These are phyloP conservation scores for Staphylotrichum tortipilum DNA, from an alignment of 495 filamentous ascomycete genomes.

Conservation along the genomic window DNA sequence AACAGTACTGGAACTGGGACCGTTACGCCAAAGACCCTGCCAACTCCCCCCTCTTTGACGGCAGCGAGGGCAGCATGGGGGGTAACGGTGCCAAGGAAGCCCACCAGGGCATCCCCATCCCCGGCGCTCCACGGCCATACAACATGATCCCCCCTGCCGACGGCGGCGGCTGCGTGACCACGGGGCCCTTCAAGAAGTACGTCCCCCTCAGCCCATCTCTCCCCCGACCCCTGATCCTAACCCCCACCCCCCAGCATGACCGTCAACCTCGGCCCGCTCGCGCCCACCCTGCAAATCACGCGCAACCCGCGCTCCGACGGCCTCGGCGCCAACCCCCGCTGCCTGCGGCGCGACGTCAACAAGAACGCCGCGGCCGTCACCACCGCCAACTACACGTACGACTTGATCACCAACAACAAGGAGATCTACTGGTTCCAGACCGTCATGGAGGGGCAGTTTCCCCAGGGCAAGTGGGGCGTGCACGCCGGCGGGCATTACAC, in stretches of 20 bases:
- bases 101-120: slow-evolving; percentile 15
- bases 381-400: slow-evolving; percentile 14
- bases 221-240: not conserved
- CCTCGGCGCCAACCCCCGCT: slow-evolving; percentile 49
- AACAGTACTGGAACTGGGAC: slow-evolving; percentile 24
- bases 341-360: slow-evolving; percentile 58
- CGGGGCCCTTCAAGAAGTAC: slow-evolving; percentile 48
- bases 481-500: slow-evolving; percentile 58
- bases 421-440: slow-evolving; percentile 45
- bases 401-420: slow-evolving; percentile 36
- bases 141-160: slow-evolving; percentile 35
- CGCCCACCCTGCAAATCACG: slow-evolving; percentile 29
- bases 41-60: slow-evolving; percentile 21
- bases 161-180: slow-evolving; percentile 58
- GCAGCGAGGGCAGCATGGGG: slow-evolving; percentile 22
- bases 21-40: slow-evolving; percentile 19
- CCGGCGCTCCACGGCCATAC: slow-evolving; percentile 15
- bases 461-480: slow-evolving; percentile 38
- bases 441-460: slow-evolving; percentile 28
- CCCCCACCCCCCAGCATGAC: slow-evolving; percentile 10
- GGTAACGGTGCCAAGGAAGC: slow-evolving; percentile 26
- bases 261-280: slow-evolving; percentile 18
- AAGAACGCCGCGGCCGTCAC: slow-evolving; percentile 40
- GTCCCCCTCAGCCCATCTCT: not conserved
- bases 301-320: slow-evolving; percentile 32